A percentile compares a stretch with the other conserved stretches of the same genome.
These are phyloP conservation scores for Leishmania arabica DNA, from an alignment of 208 protist species.

Conservation along the genomic window DNA sequence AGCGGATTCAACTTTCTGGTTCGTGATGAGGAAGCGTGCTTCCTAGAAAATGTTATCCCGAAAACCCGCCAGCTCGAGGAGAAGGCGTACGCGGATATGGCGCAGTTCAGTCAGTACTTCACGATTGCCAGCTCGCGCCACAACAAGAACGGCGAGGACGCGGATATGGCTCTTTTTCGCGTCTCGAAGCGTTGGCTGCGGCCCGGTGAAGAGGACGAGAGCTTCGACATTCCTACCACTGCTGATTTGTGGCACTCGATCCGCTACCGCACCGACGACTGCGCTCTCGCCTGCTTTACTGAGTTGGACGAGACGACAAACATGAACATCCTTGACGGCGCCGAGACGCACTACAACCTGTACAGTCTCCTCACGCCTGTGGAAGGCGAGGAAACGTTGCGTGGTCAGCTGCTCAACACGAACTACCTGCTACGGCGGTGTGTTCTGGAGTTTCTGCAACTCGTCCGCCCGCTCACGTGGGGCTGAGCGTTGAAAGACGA, in stretches of 20 bases:
- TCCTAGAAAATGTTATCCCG: slow-evolving; percentile 66
- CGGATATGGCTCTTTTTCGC: slow-evolving; percentile 90
- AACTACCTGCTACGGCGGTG: slow-evolving; percentile 88
- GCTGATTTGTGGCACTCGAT: slow-evolving; percentile 63
- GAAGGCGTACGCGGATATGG: slow-evolving; percentile 89
- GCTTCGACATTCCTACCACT: slow-evolving; percentile 33
- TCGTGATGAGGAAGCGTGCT: slow-evolving; percentile 72
- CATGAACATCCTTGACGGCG: slow-evolving; percentile 53
- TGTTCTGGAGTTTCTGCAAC: slow-evolving; percentile 73
- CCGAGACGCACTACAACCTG: slow-evolving; percentile 86
- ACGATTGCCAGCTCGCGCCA: slow-evolving; percentile 76
- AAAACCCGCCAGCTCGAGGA: slow-evolving; percentile 74
- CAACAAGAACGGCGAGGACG: slow-evolving; percentile 88
- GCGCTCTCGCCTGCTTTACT: slow-evolving; percentile 57
- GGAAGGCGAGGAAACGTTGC: slow-evolving; percentile 59
- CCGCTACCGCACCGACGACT: slow-evolving; percentile 79
- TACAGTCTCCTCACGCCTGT: slow-evolving; percentile 63
- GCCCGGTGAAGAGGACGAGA: slow-evolving; percentile 47
- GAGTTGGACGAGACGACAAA: slow-evolving; percentile 60
- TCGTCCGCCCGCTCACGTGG: slow-evolving; percentile 87
- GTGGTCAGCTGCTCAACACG: slow-evolving; percentile 49
- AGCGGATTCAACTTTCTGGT: slow-evolving; percentile 90
- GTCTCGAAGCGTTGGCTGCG: slow-evolving; percentile 55
- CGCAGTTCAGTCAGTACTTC: slow-evolving; percentile 84
- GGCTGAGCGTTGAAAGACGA: slow-evolving; percentile 42